Evolutionary conservation across 148 eudicot genomes (phyloP).

Genomic region (Camellia granthamiana): DNA sequence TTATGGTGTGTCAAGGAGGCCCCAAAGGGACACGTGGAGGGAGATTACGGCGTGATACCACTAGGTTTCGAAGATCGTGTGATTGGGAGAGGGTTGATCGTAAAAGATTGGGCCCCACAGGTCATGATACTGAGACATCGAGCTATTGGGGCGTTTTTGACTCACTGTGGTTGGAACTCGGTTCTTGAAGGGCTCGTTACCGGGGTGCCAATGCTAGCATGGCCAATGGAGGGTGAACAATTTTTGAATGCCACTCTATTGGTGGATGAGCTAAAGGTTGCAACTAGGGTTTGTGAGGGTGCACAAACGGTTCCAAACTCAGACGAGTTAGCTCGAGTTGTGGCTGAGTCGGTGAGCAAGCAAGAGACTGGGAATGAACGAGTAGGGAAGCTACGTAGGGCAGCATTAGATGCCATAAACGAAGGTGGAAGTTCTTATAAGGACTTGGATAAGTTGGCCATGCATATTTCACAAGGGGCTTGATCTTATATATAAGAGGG

Average conservation of each 20-base stretch:
- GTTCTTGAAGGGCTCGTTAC: conserved; percentile 49
- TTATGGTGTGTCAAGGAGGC: conserved; percentile 48
- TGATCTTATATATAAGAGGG: background rate
- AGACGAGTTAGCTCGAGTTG: conserved; percentile 31
- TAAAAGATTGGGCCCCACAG: conserved; percentile 63
- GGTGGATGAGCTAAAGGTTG: conserved; percentile 51
- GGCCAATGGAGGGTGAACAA: conserved; percentile 82
- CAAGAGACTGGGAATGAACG: conserved; percentile 12
- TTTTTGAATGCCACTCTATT: conserved; percentile 47
- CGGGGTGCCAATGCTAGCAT: conserved; percentile 59
- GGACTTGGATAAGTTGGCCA: conserved; percentile 23
- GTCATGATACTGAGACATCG: conserved; percentile 49
- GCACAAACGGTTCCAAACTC: conserved; percentile 47
- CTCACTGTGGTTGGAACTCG: conserved; percentile 85
- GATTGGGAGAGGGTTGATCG: conserved; percentile 36
- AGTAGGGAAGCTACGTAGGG: conserved; percentile 19
- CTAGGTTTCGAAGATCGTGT: conserved; percentile 37
- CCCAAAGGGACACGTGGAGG: conserved; percentile 14
- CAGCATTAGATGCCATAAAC: conserved; percentile 18
- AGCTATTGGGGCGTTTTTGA: conserved; percentile 55
- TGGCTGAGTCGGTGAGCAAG: conserved; percentile 5
- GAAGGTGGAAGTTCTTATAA: conserved; percentile 31
- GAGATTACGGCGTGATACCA: conserved; percentile 25
- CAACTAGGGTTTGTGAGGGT: conserved; percentile 38
- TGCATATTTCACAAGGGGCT: conserved; percentile 1